Conservation (phyloP, 106 monocot species). For the Apostasia shenzhenica region DNA sequence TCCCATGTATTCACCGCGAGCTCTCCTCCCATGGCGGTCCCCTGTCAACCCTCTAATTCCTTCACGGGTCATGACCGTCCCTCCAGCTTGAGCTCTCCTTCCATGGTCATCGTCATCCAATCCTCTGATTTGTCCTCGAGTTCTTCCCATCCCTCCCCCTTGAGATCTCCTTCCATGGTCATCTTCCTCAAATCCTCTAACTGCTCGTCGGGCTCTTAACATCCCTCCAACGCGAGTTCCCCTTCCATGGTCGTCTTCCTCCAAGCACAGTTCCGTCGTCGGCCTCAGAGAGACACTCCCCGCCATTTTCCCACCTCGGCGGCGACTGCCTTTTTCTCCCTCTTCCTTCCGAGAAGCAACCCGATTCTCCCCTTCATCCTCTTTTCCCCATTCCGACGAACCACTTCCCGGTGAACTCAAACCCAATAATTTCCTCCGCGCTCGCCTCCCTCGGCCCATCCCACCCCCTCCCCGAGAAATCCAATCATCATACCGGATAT, state of each 20-base stretch:
- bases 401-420: neutral
- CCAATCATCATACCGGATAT: conserved; percentile 11
- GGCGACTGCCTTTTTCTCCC: neutral
- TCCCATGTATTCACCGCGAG: no score
- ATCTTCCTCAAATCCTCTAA: no score
- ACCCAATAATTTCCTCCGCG: neutral
- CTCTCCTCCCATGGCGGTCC: no score
- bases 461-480: conserved; percentile 1
- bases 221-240: neutral
- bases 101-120: no score
- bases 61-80: no score
- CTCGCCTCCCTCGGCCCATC: neutral
- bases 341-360: neutral
- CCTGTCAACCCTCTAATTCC: no score
- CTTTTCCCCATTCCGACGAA: neutral
- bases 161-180: no score
- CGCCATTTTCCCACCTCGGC: no score
- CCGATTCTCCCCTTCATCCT: neutral
- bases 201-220: no score
- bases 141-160: no score
- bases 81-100: no score
- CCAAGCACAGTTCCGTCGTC: neutral
- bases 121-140: no score
- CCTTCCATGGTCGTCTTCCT: neutral
- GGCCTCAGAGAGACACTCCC: neutral